These are phyloP conservation scores for Thelonectria olida DNA, from an alignment of 2,329 filamentous ascomycete genomes.

Conservation along the genomic window DNA sequence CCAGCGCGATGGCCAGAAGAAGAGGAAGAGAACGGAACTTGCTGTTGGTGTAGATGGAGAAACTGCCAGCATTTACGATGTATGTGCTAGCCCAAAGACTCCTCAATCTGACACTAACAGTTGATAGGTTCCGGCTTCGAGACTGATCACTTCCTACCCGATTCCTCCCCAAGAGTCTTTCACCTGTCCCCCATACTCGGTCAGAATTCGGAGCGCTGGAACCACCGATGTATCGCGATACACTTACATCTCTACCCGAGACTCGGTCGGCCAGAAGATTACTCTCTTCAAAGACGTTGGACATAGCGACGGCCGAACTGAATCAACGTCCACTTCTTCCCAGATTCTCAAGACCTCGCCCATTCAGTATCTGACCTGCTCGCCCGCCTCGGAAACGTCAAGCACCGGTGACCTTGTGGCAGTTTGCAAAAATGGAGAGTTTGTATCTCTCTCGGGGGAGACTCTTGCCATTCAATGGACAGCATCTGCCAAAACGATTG, in stretches of 20 bases:
- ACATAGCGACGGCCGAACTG: constrained; percentile 60
- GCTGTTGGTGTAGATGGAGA: constrained; percentile 73
- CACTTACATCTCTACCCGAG: constrained; percentile 68
- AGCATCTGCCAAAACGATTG: constrained; percentile 43
- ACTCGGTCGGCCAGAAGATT: constrained; percentile 59
- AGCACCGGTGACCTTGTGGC: constrained; percentile 56
- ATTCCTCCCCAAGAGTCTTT: constrained; percentile 72
- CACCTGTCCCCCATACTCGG: constrained; percentile 68
- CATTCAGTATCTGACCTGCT: constrained; percentile 47
- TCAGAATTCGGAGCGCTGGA: constrained; percentile 60
- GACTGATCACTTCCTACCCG: constrained; percentile 72
- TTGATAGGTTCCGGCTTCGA: constrained; percentile 65
- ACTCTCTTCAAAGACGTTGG: constrained; percentile 68
- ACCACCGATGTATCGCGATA: constrained; percentile 62
- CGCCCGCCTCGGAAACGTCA: constrained; percentile 39
- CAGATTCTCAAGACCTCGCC: constrained; percentile 52
- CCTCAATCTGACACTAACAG: constrained; percentile 9
- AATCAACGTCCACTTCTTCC: constrained; percentile 56
- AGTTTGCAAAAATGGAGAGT: constrained; percentile 68
- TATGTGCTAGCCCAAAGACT: constrained; percentile 43
- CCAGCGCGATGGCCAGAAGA: constrained; percentile 65
- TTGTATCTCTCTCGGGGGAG: constrained; percentile 69
- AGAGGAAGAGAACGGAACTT: constrained; percentile 70
- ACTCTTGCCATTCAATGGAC: constrained; percentile 47
- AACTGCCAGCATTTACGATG: constrained; percentile 72